Evolutionary conservation across 2,329 filamentous ascomycete genomes (phyloP).

Genomic region (Hypomyces rosellus): DNA sequence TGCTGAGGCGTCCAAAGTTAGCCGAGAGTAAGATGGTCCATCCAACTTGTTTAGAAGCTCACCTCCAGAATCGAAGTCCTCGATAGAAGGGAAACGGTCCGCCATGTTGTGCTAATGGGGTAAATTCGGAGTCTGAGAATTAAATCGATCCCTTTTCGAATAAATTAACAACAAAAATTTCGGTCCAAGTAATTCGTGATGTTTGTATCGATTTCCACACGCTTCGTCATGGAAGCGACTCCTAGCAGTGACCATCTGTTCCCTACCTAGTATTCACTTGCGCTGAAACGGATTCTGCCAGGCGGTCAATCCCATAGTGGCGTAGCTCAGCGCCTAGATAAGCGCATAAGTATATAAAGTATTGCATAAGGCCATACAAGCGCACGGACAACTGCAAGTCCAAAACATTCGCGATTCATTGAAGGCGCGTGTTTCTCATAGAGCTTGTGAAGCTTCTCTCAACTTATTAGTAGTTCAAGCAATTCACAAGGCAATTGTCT

Average conservation of each 20-base stretch:
- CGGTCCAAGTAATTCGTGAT: conserved; percentile 3
- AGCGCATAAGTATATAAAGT: background rate
- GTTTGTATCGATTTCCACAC: background rate
- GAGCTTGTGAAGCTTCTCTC: conserved; percentile 11
- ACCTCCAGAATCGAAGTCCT: conserved; percentile 68
- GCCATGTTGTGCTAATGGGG: conserved; percentile 49
- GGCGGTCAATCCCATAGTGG: conserved; percentile 24
- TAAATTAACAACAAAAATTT: background rate
- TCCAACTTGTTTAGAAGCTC: conserved; percentile 21
- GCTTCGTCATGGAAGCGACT: background rate
- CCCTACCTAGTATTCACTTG: conserved; percentile 6
- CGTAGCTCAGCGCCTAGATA: conserved; percentile 4
- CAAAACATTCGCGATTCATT: too few relatives aligned
- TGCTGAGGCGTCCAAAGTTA: conserved; percentile 39
- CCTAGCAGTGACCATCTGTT: conserved; percentile 12
- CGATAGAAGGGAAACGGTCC: conserved; percentile 71
- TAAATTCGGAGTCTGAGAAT: background rate
- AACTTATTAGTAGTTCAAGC: conserved; percentile 14
- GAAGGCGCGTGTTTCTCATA: too few relatives aligned
- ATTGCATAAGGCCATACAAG: conserved; percentile 18
- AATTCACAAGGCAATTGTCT: background rate
- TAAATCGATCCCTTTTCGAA: background rate
- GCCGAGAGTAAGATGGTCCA: conserved; percentile 5
- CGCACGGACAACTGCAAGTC: conserved; percentile 14
- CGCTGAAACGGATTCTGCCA: conserved; percentile 27